Base-by-base conservation (phyloP, 2,329 filamentous ascomycete species). In the Fusarium penzigii region DNA sequence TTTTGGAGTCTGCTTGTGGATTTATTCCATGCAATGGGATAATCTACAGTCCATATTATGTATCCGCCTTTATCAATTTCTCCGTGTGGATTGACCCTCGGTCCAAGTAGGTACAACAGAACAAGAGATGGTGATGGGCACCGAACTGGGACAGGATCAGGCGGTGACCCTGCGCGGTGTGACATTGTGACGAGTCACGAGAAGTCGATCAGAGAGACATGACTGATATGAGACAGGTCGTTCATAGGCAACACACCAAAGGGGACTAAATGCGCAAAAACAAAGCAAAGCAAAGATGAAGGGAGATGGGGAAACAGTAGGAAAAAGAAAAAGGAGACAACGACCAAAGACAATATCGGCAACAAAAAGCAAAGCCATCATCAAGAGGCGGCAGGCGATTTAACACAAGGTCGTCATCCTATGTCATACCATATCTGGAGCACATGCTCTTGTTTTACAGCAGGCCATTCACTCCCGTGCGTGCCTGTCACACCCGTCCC, bases 341-440 rank as follows among this genome's bases (percentile, higher is more conserved):
- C 16, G n/a, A 39, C 14, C 17, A 39, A 39, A 25, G 17, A 3
- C 32, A 41, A 11, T 17, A 12, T 12, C 40, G 25, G 17, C 38
- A 52, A 40, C 48, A 44, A 34, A 55, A 41, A 17, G 49, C 42
- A 46, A 44, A 45, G 50, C 51, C 52, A 49, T 53, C 5, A 25
- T 25, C 5, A 7, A 25, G 20, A 25, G 20, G 20, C 20, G 20
- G 20, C 20, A 25, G 20, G 7, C 20, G 20, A 25, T 25, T 25
- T 7, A 25, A 25, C 20, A 25, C 20, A 25, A 25, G 20, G 20
- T 25, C 51, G 54, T 63, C 62, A 63, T 64, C 51, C 60, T 58
- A 63, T 63, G 58, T 62, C 61, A 65, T 64, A 60, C 58, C 62
- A 61, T 52, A 58, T 52, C 53, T 51, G 50, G 50, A 57, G 56